Evolutionary conservation across 1,284 basidiomycete genomes (phyloP), one percentile per base, ranked within the genome.

Genomic region (Malassezia vespertilionis): DNA sequence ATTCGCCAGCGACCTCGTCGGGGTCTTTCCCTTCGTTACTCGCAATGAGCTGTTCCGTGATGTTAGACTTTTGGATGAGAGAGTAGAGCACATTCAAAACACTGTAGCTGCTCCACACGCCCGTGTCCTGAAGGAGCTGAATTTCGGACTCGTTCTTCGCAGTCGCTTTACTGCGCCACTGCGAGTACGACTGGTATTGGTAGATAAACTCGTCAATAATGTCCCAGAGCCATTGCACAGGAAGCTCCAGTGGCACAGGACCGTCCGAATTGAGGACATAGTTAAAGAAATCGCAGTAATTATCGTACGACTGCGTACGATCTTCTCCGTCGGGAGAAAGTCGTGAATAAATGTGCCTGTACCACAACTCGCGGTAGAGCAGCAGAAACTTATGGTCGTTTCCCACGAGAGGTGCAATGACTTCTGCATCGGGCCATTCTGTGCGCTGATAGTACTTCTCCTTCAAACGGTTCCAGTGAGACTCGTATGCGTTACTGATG

Each of bases 141-240:
- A 65, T 46, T 71, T 96, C 91, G 63, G 95, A 89, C 44, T 90
- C 88, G 0, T 80, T 80, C 76, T 95, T 95, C 55, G 77, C 78
- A 54, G 83, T 82, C 27, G 82, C 79, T 68, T 85, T 85, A 32
- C 84, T 83, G 46, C 89, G 77, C 83, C 70, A 66, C 81, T 60
- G 88, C 83, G 75, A 95, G 95, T 18, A 68, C 49, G 84, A 84
- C 72, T 93, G 87, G 77, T 91, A 97, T 72, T 96, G 91, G 75
- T 95, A 97, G 63, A 96, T 93, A 73, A 97, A 97, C 70, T 96
- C 91, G 75, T 96, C 91, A 64, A 96, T 84, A 73, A 97, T 95
- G 72, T 97, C 91, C 86, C 90, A 96, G 5, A 97, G 75, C 91
- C 91, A 97, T 72, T 95, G 89, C 54, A 90, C 86, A 0, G 91